These are phyloP conservation scores for Lyophyllum semitale DNA, from an alignment of 768 basidiomycete genomes.

Conservation along the genomic window DNA sequence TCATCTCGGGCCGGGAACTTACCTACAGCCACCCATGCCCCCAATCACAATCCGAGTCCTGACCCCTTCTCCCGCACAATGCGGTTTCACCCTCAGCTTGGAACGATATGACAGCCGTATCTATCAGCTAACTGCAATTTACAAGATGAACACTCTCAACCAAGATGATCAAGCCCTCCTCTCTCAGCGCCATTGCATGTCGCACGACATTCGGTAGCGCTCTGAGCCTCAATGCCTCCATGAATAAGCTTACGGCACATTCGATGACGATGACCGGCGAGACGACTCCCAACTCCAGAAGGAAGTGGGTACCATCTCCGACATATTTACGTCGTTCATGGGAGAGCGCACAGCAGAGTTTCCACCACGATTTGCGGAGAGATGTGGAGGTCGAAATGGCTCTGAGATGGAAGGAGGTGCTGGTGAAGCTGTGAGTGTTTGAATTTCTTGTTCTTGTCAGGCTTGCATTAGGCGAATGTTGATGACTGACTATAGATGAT, in stretches of 20 bases:
- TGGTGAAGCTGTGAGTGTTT: constrained; percentile 44
- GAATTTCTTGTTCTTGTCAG: no score
- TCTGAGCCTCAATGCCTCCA: background rate
- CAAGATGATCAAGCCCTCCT: background rate
- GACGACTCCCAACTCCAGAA: constrained; percentile 22
- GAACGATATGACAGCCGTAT: background rate
- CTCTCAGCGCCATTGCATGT: background rate
- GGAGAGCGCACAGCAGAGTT: constrained; percentile 39
- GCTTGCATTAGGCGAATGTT: background rate
- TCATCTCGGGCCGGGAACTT: no score
- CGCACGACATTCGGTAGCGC: background rate
- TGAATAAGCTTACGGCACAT: background rate
- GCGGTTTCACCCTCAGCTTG: background rate
- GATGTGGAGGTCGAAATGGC: constrained; percentile 48
- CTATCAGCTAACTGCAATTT: background rate
- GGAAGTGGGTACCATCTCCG: constrained; percentile 39
- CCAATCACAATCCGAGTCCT: no score
- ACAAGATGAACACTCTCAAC: background rate
- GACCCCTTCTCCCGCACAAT: no score
- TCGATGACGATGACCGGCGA: background rate
- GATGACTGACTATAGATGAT: constrained; percentile 41
- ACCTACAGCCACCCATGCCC: no score
- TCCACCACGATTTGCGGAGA: constrained; percentile 56
- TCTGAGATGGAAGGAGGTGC: constrained; percentile 56
- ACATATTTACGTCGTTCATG: constrained; percentile 40